phyloP scores from a whole-genome alignment of 352 stramenopile species.

The Saprolegnia diclina region DNA sequence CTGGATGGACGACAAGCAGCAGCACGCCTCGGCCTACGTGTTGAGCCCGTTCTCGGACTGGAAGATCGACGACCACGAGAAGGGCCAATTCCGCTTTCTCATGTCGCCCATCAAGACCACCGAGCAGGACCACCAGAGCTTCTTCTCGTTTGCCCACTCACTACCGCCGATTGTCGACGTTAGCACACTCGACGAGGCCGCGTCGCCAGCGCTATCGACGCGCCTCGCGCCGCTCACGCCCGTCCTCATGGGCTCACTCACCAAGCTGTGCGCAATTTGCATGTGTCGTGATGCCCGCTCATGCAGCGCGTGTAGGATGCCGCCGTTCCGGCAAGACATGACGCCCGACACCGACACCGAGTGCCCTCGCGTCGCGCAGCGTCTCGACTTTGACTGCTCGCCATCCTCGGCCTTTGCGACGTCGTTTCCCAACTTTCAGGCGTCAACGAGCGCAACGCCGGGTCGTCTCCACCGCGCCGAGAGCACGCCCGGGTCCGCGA shows the following conservation, averaged over 20 bases:
- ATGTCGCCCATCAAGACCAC: slow-evolving; percentile 38
- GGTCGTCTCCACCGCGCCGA: slow-evolving; percentile 60
- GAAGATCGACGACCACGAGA: slow-evolving; percentile 25
- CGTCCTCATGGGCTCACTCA: slow-evolving; percentile 47
- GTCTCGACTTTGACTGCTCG: slow-evolving; percentile 34
- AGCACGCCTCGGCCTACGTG: slow-evolving; percentile 26
- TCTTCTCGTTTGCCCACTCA: slow-evolving; percentile 75
- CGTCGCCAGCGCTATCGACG: slow-evolving; percentile 53
- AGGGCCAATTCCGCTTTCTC: slow-evolving; percentile 31
- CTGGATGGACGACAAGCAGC: slow-evolving; percentile 27
- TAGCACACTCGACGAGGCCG: slow-evolving; percentile 45
- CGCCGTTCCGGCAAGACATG: slow-evolving; percentile 13
- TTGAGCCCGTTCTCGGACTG: slow-evolving; percentile 29
- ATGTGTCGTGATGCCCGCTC: neutral
- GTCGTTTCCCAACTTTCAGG: slow-evolving; percentile 75
- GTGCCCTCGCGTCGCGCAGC: slow-evolving; percentile 28
- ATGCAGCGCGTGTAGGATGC: neutral
- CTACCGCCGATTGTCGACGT: slow-evolving; percentile 55
- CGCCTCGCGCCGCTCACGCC: slow-evolving; percentile 55
- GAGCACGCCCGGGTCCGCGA: slow-evolving; percentile 51
- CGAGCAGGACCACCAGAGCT: slow-evolving; percentile 55
- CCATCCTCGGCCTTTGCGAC: slow-evolving; percentile 32
- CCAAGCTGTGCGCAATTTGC: slow-evolving; percentile 50
- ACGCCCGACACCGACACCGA: slow-evolving; percentile 28
- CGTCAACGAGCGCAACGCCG: slow-evolving; percentile 63